Evolutionary conservation across 1,284 basidiomycete genomes (phyloP).

Genomic region (Irpex sp.): DNA sequence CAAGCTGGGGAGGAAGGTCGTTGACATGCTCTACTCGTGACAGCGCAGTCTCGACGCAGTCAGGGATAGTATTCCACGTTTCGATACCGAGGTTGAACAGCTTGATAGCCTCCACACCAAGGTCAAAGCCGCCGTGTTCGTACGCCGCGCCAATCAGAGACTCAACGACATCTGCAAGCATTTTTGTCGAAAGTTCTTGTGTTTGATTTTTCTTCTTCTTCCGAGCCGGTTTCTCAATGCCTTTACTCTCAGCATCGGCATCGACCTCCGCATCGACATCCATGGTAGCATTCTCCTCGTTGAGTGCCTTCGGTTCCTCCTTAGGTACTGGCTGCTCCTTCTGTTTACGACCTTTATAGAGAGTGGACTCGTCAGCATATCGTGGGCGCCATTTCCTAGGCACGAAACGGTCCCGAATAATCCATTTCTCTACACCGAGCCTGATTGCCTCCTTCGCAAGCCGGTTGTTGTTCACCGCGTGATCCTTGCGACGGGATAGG

Average conservation of each 20-base stretch:
- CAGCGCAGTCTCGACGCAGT: conserved; percentile 42
- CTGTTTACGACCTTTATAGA: conserved; percentile 8
- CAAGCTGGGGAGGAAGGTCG: conserved; percentile 42
- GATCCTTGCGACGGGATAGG: conserved; percentile 61
- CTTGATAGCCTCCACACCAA: conserved; percentile 51
- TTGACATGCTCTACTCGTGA: conserved; percentile 37
- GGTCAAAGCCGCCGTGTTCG: conserved; percentile 58
- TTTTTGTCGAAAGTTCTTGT: conserved; percentile 60
- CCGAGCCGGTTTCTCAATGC: conserved; percentile 10
- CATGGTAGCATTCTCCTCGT: conserved; percentile 14
- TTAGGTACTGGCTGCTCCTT: conserved; percentile 6
- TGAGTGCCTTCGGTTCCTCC: conserved; percentile 11
- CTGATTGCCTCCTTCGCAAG: conserved; percentile 58
- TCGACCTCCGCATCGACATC: conserved; percentile 21
- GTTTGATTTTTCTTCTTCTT: conserved; percentile 23
- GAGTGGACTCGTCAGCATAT: conserved; percentile 29
- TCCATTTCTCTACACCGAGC: conserved; percentile 52
- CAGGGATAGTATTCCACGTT: conserved; percentile 42
- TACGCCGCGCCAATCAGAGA: conserved; percentile 75
- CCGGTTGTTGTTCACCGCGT: conserved; percentile 66
- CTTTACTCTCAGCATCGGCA: conserved; percentile 13
- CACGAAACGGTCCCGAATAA: conserved; percentile 57
- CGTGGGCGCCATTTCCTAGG: conserved; percentile 61
- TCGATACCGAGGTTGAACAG: conserved; percentile 55
- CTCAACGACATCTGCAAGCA: conserved; percentile 72